A percentile compares a stretch with the other conserved stretches of the same genome.
phyloP scores from a whole-genome alignment of 1,139 yeast species.

The Scheffersomyces insectosa region DNA sequence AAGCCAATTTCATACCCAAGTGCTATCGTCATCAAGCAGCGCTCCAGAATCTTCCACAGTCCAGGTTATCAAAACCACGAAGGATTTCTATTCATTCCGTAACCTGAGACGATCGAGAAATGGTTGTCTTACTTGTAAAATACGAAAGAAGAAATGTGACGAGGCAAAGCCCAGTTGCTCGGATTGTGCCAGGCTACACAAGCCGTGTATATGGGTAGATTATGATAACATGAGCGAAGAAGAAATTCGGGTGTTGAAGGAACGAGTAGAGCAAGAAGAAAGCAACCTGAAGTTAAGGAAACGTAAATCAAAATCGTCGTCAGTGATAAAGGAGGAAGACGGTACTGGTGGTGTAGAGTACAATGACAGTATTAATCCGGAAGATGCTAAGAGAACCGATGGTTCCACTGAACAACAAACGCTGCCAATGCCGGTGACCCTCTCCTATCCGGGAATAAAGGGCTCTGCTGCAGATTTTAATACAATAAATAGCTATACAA shows the following conservation, averaged over 20 bases:
- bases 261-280: conserved; percentile 32
- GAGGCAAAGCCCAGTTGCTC: conserved; percentile 61
- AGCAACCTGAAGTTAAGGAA: conserved; percentile 34
- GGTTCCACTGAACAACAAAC: too few species aligned
- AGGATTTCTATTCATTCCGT: conserved; percentile 5
- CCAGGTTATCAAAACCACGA: conserved; percentile 6
- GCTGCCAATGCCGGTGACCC: too few species aligned
- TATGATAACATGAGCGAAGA: conserved; percentile 26
- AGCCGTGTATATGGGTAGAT: conserved; percentile 33
- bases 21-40: too few species aligned
- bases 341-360: too few species aligned
- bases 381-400: too few species aligned
- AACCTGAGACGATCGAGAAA: conserved; percentile 39
- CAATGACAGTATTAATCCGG: too few species aligned
- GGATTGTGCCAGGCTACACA: conserved; percentile 31
- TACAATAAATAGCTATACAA: too few species aligned
- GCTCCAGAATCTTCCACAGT: conserved; percentile 3
- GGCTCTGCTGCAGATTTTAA: too few species aligned
- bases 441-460: too few species aligned
- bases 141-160: conserved; percentile 72
- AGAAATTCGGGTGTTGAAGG: conserved; percentile 23
- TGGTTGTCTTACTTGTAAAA: conserved; percentile 74
- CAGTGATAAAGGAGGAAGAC: not conserved
- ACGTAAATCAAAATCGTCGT: conserved; percentile 20
- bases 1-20: too few species aligned